Evolutionary conservation across 2,329 filamentous ascomycete species (phyloP).

Genomic region (Drechslera avenae): DNA sequence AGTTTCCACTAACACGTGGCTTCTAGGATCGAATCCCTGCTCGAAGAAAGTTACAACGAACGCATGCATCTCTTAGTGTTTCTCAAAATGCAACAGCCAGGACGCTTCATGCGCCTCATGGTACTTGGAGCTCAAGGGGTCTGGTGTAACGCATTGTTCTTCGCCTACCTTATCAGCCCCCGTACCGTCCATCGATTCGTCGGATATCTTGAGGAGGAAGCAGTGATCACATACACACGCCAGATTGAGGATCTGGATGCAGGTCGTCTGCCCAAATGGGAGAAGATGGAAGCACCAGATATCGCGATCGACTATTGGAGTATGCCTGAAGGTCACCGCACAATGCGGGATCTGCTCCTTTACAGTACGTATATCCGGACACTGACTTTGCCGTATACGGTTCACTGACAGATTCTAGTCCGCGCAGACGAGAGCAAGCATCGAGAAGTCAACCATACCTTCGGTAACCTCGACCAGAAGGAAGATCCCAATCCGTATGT

Average conservation of each 20-base stretch:
- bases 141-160: slow-evolving; percentile 93
- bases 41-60: slow-evolving; percentile 91
- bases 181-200: slow-evolving; percentile 93
- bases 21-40: slow-evolving; percentile 82
- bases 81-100: slow-evolving; percentile 86
- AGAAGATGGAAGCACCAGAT: slow-evolving; percentile 77
- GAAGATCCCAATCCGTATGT: slow-evolving; percentile 93
- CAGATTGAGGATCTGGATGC: slow-evolving; percentile 85
- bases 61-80: slow-evolving; percentile 93
- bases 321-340: slow-evolving; percentile 82
- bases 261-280: slow-evolving; percentile 84
- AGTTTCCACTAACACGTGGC: slow-evolving; percentile 10
- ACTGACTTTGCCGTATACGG: neutral
- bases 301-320: slow-evolving; percentile 93
- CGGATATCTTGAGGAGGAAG: slow-evolving; percentile 96
- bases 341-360: slow-evolving; percentile 83
- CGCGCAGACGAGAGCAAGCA: slow-evolving; percentile 59
- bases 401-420: slow-evolving; percentile 26
- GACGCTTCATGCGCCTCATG: slow-evolving; percentile 89
- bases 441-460: slow-evolving; percentile 92
- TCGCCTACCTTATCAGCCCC: slow-evolving; percentile 85
- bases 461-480: slow-evolving; percentile 84
- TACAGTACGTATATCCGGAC: slow-evolving; percentile 67
- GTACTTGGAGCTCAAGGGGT: slow-evolving; percentile 67
- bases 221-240: slow-evolving; percentile 91